Base-by-base conservation (phyloP, 768 basidiomycete species). In the Naematelia encephala region DNA sequence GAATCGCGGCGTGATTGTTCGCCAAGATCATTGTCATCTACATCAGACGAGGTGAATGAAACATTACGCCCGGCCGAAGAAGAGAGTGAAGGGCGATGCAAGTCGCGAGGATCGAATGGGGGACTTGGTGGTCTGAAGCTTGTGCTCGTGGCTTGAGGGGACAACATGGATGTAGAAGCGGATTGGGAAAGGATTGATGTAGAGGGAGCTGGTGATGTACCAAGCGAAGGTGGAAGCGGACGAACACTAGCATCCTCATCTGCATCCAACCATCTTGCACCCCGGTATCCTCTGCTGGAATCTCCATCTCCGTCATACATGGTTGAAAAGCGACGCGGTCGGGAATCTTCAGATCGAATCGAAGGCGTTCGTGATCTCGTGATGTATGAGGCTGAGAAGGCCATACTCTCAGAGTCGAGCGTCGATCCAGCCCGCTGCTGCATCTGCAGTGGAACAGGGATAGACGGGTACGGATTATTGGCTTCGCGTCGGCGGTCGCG, bases 221-320 rank as follows among this genome's bases (percentile, higher is more conserved):
- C 89, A 3, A 85, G 82, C 65, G 88, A 91, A 3, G 94, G 94
- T 22, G 91, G 89, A 30, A 97, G 78, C 2, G 92, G 91, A 27
- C 91, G 85, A 14, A 96, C 77, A 34, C 91, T 94, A 10, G 94
- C 94, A 71, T 96, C 91, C 56, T 96, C 94, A 72, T 97, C 93
- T 14, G 91, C 92, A 16, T 39, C 34, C 34, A 39, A 16, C 34
- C 57, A 58, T 48, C 28, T 25, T 3, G 39, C 25, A 8, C 34
- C 8, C 34, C 34, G 8, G 34, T 39, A 39, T 39, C 34, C 34
- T 8, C 34, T 16, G 34, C 34, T 39, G 8, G 34, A 39, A 16
- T 39, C 34, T 16, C 26, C 29, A 27, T 44, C 45, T 21, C 34
- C 54, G 19, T 57, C 59, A 22, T 59, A 66, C 27, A 28, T 27